Evolutionary conservation across 2,329 filamentous ascomycete genomes (phyloP).

Genomic region (Sporothrix schenckii): DNA sequence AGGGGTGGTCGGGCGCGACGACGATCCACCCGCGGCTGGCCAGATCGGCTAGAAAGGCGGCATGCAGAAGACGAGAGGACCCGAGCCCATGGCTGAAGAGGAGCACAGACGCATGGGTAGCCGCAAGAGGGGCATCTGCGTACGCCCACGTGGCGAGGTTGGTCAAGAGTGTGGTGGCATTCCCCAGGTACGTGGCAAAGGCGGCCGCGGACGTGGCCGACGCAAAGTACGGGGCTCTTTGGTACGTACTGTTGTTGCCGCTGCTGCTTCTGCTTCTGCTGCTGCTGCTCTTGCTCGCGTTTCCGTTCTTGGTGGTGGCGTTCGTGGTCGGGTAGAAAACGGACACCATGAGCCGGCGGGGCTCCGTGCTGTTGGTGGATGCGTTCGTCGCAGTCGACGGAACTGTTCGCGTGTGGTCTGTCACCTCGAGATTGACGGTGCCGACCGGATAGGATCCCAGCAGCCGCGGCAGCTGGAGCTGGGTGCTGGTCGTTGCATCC

Average conservation of each 20-base stretch:
- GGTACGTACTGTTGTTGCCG: not conserved
- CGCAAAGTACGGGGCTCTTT: not conserved
- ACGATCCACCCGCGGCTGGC: constrained; percentile 5
- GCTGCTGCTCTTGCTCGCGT: too few species aligned
- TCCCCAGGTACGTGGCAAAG: constrained; percentile 1
- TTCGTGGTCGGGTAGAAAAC: constrained; percentile 1
- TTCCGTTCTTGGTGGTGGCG: not conserved
- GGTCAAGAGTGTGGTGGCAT: not conserved
- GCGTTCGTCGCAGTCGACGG: not conserved
- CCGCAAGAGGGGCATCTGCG: not conserved
- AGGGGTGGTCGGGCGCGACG: not conserved
- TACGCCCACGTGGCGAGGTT: not conserved
- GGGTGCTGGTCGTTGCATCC: not conserved
- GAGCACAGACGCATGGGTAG: not conserved
- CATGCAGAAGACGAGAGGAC: not conserved
- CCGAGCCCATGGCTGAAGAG: constrained; percentile 3
- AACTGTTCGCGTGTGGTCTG: not conserved
- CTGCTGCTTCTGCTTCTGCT: too few species aligned
- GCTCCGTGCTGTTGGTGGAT: not conserved
- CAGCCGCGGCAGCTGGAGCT: not conserved
- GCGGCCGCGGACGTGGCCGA: not conserved
- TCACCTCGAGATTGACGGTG: not conserved
- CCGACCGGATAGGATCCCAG: not conserved
- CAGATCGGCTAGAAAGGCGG: not conserved
- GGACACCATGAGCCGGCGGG: constrained; percentile 1